Evolutionary conservation across 164 flowering plant species (phyloP).

Genomic region (Taxillus chinensis): DNA sequence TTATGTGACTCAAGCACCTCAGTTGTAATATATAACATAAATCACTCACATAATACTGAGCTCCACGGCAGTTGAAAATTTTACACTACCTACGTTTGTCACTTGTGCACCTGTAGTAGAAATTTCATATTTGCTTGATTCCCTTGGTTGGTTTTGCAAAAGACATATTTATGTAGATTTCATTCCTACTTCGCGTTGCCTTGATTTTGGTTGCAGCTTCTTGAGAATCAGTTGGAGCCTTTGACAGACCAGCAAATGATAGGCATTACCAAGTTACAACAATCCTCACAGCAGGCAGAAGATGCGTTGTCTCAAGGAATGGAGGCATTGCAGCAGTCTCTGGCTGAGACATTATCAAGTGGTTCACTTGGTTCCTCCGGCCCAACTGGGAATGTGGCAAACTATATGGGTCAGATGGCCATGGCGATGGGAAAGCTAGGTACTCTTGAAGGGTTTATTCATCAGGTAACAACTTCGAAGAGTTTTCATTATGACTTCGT

Average conservation of each 20-base stretch:
- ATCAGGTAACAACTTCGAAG: conserved; percentile 25
- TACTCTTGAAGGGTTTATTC: conserved; percentile 44
- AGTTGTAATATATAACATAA: too few species aligned
- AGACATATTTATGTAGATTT: too few species aligned
- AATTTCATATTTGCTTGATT: too few species aligned
- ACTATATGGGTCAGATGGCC: conserved; percentile 52
- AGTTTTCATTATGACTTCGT: too few species aligned
- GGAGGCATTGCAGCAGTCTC: conserved; percentile 44
- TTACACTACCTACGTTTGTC: too few species aligned
- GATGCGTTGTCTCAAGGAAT: conserved; percentile 47
- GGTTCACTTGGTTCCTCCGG: conserved; percentile 35
- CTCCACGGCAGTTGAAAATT: too few species aligned
- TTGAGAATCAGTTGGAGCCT: conserved; percentile 39
- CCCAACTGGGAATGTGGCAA: conserved; percentile 44
- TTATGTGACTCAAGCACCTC: too few species aligned
- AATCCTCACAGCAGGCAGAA: conserved; percentile 46
- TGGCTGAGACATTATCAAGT: conserved; percentile 40
- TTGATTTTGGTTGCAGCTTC: conserved; percentile 22
- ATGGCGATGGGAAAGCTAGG: conserved; percentile 53
- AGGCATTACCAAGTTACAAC: conserved; percentile 35
- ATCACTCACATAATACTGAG: too few species aligned
- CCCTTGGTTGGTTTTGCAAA: too few species aligned
- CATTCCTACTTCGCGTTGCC: too few species aligned
- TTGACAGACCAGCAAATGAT: conserved; percentile 38
- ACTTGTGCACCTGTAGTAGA: too few species aligned